Evolutionary conservation across 2,329 filamentous ascomycete species (phyloP), one percentile per base, ranked within the genome.

Genomic region (Monilinia fructigena): DNA sequence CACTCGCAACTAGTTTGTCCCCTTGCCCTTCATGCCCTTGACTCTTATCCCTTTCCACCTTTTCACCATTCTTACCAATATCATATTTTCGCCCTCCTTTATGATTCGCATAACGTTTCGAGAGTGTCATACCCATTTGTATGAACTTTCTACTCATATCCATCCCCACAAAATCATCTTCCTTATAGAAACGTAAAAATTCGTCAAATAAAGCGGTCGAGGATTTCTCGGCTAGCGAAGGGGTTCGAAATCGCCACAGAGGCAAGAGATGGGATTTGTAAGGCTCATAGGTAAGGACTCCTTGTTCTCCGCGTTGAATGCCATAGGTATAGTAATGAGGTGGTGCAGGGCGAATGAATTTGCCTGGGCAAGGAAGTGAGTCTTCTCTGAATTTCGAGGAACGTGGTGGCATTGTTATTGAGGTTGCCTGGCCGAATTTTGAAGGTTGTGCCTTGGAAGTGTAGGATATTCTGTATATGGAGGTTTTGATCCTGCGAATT

Each of bases 111-210:
- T 87, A 87, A 67, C 85, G 75, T 70, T 82, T 85, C 2, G 85
- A 82, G 20, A 86, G 76, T 26, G 86, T 88, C 84, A 87, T 87
- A 2, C 86, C 82, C 86, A 88, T 89, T 74, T 88, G 85, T 8
- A 88, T 79, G 70, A 87, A 89, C 72, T 88, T 89, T 35, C 85
- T 78, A 23, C 80, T 76, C 85, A 88, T 88, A 66, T 89, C 86
- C 79, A 86, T 86, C 14, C 86, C 86, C 0, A 88, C 83, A 66
- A 89, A 86, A 73, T 88, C 86, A 4, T 76, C 77, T 8, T 78
- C 71, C 1, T 74, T 72, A n/a, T 83, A 77, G 71, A 86, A 88
- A 12, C 78, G 76, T 18, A 82, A 73, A 70, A 88, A 89, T 3
- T 81, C 79, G 0, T 70, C 65, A 75, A 80, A 84, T 0, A 88